Evolutionary conservation across 192 early-diverging fungal species (phyloP).

Genomic region (Allomyces javanicus): DNA sequence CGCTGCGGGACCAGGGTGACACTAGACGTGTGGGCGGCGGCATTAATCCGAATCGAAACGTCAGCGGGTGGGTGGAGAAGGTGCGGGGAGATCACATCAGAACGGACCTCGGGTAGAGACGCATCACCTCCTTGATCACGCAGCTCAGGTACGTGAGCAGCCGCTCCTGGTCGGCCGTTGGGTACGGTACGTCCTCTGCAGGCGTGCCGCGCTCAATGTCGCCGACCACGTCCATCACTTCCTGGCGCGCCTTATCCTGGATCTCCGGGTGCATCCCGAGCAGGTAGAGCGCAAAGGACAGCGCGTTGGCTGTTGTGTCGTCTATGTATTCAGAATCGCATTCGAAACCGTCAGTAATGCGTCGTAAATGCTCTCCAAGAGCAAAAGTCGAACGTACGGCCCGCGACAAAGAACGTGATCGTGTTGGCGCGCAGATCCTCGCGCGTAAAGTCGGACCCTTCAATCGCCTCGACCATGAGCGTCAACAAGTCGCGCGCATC

Average conservation of each 20-base stretch:
- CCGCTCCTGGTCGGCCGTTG: constrained; percentile 15
- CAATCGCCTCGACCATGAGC: constrained; percentile 11
- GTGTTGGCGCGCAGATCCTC: constrained; percentile 19
- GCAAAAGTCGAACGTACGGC: constrained; percentile 1
- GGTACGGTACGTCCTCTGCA: not conserved
- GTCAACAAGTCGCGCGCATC: constrained; percentile 12
- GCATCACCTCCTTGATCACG: not conserved
- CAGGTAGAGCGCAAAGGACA: constrained; percentile 26
- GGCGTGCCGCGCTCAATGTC: constrained; percentile 16
- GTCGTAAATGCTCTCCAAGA: too few relatives aligned
- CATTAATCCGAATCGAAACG: too few relatives aligned
- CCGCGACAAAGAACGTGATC: constrained; percentile 29
- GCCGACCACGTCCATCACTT: constrained; percentile 30
- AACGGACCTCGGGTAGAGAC: not conserved
- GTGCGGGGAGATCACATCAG: too few relatives aligned
- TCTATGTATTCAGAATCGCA: too few relatives aligned
- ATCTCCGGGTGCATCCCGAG: constrained; percentile 22
- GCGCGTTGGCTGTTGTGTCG: constrained; percentile 36
- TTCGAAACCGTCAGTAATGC: too few relatives aligned
- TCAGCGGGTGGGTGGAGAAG: too few relatives aligned
- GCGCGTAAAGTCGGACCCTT: not conserved
- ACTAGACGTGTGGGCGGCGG: too few relatives aligned
- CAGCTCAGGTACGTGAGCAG: not conserved
- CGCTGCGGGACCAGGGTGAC: not conserved
- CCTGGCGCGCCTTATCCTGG: constrained; percentile 30